These are phyloP conservation scores for Astragalus glycyphyllos DNA, from an alignment of 306 rosid species.

Conservation along the genomic window DNA sequence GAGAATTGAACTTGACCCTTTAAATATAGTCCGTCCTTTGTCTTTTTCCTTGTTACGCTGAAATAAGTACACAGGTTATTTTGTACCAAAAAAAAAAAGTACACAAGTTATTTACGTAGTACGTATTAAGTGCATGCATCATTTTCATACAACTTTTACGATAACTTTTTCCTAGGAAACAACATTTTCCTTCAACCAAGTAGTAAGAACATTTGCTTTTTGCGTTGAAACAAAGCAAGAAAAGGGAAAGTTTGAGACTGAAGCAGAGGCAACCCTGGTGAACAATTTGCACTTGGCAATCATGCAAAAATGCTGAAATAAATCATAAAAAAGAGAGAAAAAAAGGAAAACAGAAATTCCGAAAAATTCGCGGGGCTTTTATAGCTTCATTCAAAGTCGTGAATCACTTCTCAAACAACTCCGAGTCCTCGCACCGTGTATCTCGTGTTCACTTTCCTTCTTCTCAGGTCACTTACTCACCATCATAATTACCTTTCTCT, in stretches of 20 bases:
- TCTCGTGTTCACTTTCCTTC: conserved; percentile 17
- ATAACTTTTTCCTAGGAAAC: too few relatives aligned
- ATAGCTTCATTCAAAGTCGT: conserved; percentile 32
- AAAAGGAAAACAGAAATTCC: not conserved
- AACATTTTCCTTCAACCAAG: not conserved
- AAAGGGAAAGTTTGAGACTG: not conserved
- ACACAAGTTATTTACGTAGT: too few relatives aligned
- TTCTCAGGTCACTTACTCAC: conserved; percentile 2
- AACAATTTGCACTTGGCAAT: not conserved
- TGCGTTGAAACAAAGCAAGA: not conserved
- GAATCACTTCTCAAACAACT: not conserved
- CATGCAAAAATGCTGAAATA: conserved; percentile 3
- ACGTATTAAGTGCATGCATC: too few relatives aligned
- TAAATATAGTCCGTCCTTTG: too few relatives aligned
- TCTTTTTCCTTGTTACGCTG: too few relatives aligned
- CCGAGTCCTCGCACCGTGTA: not conserved
- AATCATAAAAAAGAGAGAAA: not conserved
- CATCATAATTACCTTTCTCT: not conserved
- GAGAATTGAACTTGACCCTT: too few relatives aligned
- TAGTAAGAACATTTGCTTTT: not conserved
- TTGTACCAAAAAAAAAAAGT: too few relatives aligned
- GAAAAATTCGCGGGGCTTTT: conserved; percentile 22
- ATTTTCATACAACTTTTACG: too few relatives aligned
- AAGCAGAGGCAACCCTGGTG: not conserved
- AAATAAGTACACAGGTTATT: too few relatives aligned